These are phyloP conservation scores for Trichoderma sp. DNA, from an alignment of 2,329 filamentous ascomycete species.

Conservation along the genomic window DNA sequence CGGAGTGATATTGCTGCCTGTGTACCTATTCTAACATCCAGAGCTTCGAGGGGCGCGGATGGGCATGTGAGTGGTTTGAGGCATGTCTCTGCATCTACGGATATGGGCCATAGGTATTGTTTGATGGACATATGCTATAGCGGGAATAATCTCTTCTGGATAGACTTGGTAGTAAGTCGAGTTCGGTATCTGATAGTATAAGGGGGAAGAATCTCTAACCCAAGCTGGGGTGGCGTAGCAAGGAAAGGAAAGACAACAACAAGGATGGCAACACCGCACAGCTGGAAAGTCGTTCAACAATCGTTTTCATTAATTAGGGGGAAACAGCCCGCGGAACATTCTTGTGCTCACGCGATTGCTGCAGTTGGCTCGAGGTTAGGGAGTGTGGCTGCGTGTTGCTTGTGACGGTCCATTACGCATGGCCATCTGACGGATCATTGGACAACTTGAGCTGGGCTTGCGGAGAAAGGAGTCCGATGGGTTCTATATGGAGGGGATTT, in stretches of 20 bases:
- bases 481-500: not conserved
- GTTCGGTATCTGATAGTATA: no score
- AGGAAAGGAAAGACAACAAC: not conserved
- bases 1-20: not conserved
- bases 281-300: not conserved
- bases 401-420: not conserved
- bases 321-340: not conserved
- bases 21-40: not conserved
- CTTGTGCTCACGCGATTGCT: not conserved
- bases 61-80: not conserved
- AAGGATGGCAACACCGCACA: slow-evolving; percentile 18
- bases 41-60: not conserved
- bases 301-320: not conserved
- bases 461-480: not conserved
- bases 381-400: not conserved
- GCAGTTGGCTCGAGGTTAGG: not conserved
- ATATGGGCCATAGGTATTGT: no score
- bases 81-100: not conserved
- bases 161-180: no score
- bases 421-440: slow-evolving; percentile 1
- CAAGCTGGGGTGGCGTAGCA: no score
- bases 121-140: no score
- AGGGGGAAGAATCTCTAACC: no score
- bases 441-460: not conserved
- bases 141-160: no score